Conservation (phyloP, 208 protist species). For the Herpetomonas tarakana region DNA sequence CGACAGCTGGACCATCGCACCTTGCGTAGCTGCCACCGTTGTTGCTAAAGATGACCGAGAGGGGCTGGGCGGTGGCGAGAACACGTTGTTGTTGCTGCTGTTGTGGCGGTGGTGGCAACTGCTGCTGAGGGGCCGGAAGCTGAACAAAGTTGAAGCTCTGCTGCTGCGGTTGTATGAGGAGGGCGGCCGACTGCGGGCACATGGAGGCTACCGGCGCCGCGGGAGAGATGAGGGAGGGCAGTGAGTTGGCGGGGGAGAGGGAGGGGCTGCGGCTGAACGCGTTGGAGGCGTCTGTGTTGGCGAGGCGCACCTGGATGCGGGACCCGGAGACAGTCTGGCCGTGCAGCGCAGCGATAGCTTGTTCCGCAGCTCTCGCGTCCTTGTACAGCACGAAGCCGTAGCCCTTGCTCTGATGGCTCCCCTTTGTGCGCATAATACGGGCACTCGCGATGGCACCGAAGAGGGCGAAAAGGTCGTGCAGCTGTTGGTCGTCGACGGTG, state of each 20-base stretch:
- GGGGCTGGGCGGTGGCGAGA: too few species aligned
- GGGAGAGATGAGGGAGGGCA: background rate
- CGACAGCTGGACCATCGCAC: too few species aligned
- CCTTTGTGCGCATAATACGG: constrained; percentile 37
- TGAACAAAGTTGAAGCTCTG: background rate
- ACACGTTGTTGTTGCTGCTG: too few species aligned
- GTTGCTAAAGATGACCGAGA: too few species aligned
- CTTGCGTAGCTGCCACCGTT: too few species aligned
- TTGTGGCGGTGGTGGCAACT: background rate
- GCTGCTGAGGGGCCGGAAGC: background rate
- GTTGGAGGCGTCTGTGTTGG: constrained; percentile 29
- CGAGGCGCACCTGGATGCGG: constrained; percentile 45
- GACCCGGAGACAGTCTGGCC: constrained; percentile 24
- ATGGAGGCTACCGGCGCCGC: background rate
- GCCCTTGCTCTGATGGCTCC: constrained; percentile 33
- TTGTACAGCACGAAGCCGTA: constrained; percentile 60
- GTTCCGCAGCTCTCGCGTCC: constrained; percentile 18
- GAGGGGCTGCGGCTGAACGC: background rate
- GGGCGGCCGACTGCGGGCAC: background rate
- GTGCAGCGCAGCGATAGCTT: constrained; percentile 22
- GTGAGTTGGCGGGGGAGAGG: background rate
- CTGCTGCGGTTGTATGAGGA: background rate
- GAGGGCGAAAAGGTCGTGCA: constrained; percentile 34
- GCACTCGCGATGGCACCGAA: constrained; percentile 35
- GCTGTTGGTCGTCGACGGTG: constrained; percentile 36